Percentiles rank a stretch among this genome's conserved stretches.
phyloP scores from a whole-genome alignment of 2,329 filamentous ascomycete genomes.

The Hypoxylon sp. region DNA sequence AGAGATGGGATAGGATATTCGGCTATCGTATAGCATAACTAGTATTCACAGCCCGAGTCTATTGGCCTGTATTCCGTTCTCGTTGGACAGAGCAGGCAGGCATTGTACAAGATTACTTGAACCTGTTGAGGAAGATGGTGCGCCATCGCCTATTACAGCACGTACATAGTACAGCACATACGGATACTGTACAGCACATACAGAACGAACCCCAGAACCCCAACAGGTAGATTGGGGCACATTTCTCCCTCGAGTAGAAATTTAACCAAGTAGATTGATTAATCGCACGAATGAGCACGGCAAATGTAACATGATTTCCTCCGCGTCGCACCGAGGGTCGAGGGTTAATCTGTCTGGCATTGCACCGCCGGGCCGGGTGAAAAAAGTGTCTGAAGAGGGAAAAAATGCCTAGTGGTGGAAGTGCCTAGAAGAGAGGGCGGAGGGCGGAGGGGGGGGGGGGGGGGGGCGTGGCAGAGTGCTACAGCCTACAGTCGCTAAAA shows the following conservation, averaged over 20 bases:
- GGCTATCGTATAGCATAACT: constrained; percentile 7
- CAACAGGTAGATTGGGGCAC: constrained; percentile 9
- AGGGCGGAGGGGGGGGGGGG: neutral
- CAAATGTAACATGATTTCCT: constrained; percentile 12
- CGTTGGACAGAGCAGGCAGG: neutral
- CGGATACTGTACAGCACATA: too few relatives aligned
- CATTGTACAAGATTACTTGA: too few relatives aligned
- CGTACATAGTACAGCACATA: neutral
- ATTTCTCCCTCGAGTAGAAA: neutral
- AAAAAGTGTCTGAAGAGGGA: constrained; percentile 9
- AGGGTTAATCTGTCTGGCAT: constrained; percentile 5
- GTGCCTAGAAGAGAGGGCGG: neutral
- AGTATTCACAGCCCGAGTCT: constrained; percentile 10
- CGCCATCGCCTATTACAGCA: neutral
- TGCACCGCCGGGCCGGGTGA: constrained; percentile 18
- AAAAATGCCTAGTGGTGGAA: constrained; percentile 7
- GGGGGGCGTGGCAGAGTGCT: neutral
- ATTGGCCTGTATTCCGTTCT: neutral
- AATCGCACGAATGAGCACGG: constrained; percentile 7
- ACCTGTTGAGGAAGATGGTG: neutral
- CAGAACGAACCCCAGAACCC: too few relatives aligned
- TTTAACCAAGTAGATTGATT: constrained; percentile 21
- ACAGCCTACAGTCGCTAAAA: neutral
- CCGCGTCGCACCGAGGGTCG: constrained; percentile 1
- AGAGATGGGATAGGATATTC: constrained; percentile 14